Evolutionary conservation across 2,329 filamentous ascomycete species (phyloP).

Genomic region (Truncatella angustata): DNA sequence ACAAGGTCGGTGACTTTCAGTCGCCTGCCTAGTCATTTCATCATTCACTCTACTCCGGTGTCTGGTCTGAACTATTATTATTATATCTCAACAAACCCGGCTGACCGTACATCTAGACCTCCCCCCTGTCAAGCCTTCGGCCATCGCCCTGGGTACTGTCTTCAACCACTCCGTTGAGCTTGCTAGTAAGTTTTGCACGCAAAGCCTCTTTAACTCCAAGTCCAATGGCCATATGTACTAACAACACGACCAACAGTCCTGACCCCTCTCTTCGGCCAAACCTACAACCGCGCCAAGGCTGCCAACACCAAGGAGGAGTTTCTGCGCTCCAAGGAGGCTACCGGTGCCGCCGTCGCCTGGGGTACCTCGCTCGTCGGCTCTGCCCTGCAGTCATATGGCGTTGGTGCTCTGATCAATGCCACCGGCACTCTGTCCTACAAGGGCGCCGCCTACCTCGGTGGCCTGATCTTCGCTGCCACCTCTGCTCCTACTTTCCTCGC

Average conservation of each 20-base stretch:
- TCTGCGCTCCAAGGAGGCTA: slow-evolving; percentile 87
- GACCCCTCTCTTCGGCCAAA: slow-evolving; percentile 86
- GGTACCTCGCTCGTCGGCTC: slow-evolving; percentile 88
- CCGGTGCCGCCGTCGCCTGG: slow-evolving; percentile 83
- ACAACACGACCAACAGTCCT: slow-evolving; percentile 53
- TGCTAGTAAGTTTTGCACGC: slow-evolving; percentile 43
- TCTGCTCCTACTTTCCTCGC: slow-evolving; percentile 82
- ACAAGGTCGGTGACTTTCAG: background rate
- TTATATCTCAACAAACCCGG: background rate
- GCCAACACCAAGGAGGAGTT: slow-evolving; percentile 97
- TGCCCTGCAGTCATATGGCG: slow-evolving; percentile 83
- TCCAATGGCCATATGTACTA: too few relatives aligned
- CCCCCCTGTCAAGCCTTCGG: slow-evolving; percentile 89
- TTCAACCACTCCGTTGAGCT: slow-evolving; percentile 94
- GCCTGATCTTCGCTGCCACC: slow-evolving; percentile 86
- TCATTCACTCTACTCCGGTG: too few relatives aligned
- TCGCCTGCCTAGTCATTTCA: too few relatives aligned
- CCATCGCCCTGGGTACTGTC: slow-evolving; percentile 90
- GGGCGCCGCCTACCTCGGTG: slow-evolving; percentile 90
- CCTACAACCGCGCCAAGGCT: slow-evolving; percentile 87
- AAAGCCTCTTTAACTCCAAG: background rate
- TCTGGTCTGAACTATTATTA: background rate
- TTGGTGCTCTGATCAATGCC: slow-evolving; percentile 88
- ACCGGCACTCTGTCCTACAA: slow-evolving; percentile 96
- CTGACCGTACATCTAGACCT: slow-evolving; percentile 41